Base-by-base conservation (phyloP, 257 asterid species). In the Capsicum baccatum region DNA sequence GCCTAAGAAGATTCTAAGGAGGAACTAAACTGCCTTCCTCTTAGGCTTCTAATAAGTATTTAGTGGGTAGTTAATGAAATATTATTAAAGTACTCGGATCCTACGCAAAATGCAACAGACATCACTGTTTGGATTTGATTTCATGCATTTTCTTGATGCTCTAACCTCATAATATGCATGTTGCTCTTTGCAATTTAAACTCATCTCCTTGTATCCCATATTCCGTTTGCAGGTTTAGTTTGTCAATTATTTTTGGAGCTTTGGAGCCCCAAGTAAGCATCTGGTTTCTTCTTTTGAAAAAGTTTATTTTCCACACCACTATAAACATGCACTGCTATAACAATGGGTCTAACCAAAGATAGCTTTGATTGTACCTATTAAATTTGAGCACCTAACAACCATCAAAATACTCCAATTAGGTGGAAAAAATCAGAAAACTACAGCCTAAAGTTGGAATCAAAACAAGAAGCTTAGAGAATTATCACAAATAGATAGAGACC, bases 171-270 rank as follows among this genome's bases (percentile, higher is more conserved):
- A 21, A 3, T 74, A 11, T 74, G 62, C 48, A 76, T 76, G 9
- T 54, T 26, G n/a, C 47, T 21, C 47, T 76, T 7, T 52, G 9
- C 1, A 21, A 76, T 76, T 76, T 76, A 62, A 76, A 76, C 74
- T 86, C 57, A 83, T 56, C 67, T 9, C 8, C 82, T 35, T 64
- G 63, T 76, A 54, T 8, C n/a, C 16, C 37, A 16, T 39, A 54
- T 83, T 79, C 39, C 16, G 69, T 60, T 80, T 88, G 92, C 97
- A 93, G 98, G 98, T 95, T 95, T 87, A 94, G 98, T 89, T 92
- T 95, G 87, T 95, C 98, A 66, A 95, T 95, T 9, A 89, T 95
- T 93, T 92, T 92, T 71, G 91, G 2, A 26, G 33, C 33, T 26
- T 26, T 26, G 33, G 90, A 14, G 87, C 97, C 39, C 98, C 91